Evolutionary conservation across 179 eudicot species (phyloP), one percentile per base, ranked within the genome.

Genomic region (Beta corolliflora): DNA sequence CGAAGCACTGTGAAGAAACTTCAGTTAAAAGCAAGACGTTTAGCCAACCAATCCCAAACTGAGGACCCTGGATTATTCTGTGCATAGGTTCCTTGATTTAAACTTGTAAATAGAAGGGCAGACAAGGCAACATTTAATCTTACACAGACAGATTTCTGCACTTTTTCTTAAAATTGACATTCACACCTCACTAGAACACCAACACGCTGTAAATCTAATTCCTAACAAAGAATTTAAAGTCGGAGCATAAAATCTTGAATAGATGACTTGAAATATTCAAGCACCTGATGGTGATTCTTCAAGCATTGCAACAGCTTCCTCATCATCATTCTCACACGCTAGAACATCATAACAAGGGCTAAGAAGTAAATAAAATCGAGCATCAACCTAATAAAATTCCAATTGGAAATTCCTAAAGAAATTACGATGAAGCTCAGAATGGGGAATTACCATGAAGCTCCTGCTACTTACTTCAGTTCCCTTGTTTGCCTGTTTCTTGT

Each of bases 271-370:
- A 8, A 44, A 25, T 10, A 54, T 23, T 78, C 63, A 45, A 60
- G 52, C 72, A 88, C 91, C 89, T 82, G 89, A 88, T n/a, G 81
- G 86, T 29, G 79, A 52, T 69, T 88, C 91, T 86, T 88, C 91
- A 61, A 84, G 64, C 91, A 88, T 86, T 6, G 89, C 91, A 73
- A 84, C 91, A n/a, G 91, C 83, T 80, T 84, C 91, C 58, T 88
- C 89, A 0, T 88, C 88, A 36, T 88, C 89, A 61, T 88, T 86
- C 18, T 86, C 91, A 79, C 86, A 85, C 21, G 72, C 84, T 81
- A 86, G 68, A 81, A 78, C 83, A 59, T 88, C 31, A 29, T 29
- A 29, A 29, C 31, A 29, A 29, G 31, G 31, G 31, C 31, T 29
- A 29, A 29, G 31, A 29, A 29, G 31, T 29, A 29, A 1, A 29